Evolutionary conservation across 768 basidiomycete genomes (phyloP).

Genomic region (Omphalotus guepiniiformis): DNA sequence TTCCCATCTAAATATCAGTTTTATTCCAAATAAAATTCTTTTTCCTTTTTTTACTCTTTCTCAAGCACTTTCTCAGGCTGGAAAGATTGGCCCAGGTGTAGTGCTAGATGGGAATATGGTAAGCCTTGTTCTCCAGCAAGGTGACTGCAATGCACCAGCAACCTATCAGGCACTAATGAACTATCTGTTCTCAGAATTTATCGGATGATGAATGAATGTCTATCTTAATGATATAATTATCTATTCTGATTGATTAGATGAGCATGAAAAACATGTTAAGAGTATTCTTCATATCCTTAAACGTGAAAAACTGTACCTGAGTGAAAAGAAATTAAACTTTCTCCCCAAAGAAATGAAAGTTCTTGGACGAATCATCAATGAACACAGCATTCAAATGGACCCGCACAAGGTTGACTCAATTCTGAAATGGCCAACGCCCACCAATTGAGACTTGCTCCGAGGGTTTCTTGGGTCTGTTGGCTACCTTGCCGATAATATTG

Average conservation of each 20-base stretch:
- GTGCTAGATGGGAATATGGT: too few relatives aligned
- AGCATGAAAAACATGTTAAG: constrained; percentile 22
- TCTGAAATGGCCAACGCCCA: constrained; percentile 20
- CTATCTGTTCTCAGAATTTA: constrained; percentile 18
- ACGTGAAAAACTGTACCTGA: constrained; percentile 27
- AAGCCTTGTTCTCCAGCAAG: too few relatives aligned
- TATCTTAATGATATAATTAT: constrained; percentile 36
- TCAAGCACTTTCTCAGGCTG: too few relatives aligned
- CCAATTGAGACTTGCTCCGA: constrained; percentile 20
- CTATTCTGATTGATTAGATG: constrained; percentile 27
- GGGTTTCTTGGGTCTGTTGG: constrained; percentile 30
- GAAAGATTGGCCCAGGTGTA: too few relatives aligned
- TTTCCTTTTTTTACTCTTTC: too few relatives aligned
- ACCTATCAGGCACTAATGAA: constrained; percentile 36
- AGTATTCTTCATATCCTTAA: constrained; percentile 24
- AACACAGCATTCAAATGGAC: constrained; percentile 27
- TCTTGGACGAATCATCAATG: constrained; percentile 23
- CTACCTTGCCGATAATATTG: constrained; percentile 22
- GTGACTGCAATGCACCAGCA: too few relatives aligned
- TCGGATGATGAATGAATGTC: constrained; percentile 29
- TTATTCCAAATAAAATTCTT: too few relatives aligned
- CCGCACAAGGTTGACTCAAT: constrained; percentile 28
- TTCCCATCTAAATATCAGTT: too few relatives aligned
- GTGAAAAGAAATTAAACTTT: constrained; percentile 24
- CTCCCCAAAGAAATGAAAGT: constrained; percentile 20